Conservation (phyloP, 805 yeast genomes). For the Monosporozyma solicola region DNA sequence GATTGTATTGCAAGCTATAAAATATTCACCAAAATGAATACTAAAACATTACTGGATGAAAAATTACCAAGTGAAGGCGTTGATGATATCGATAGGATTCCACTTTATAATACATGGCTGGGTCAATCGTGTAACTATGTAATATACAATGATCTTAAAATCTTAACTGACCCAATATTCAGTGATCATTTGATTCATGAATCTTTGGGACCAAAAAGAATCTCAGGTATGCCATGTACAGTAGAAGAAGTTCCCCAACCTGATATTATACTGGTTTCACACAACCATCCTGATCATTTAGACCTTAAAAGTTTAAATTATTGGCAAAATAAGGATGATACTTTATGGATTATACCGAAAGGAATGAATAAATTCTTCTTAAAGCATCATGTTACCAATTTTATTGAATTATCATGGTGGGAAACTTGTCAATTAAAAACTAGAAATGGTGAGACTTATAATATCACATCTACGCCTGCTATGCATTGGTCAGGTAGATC, state of each 20-base stretch:
- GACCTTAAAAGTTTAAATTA: conserved; percentile 51
- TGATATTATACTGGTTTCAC: conserved; percentile 72
- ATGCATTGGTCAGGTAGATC: conserved; percentile 95
- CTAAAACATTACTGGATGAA: neutral
- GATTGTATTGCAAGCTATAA: neutral
- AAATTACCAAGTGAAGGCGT: neutral
- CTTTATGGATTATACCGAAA: conserved; percentile 80
- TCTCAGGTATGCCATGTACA: conserved; percentile 66
- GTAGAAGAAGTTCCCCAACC: conserved; percentile 57
- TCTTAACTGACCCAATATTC: conserved; percentile 82
- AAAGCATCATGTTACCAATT: conserved; percentile 48
- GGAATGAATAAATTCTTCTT: conserved; percentile 61
- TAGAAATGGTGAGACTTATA: conserved; percentile 44
- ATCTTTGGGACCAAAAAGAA: conserved; percentile 71
- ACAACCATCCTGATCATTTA: conserved; percentile 92
- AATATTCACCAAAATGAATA: neutral
- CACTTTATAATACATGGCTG: conserved; percentile 61
- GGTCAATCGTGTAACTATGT: conserved; percentile 84
- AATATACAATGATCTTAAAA: conserved; percentile 60
- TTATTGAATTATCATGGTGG: conserved; percentile 92
- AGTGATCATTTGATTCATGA: conserved; percentile 52
- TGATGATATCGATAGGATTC: neutral
- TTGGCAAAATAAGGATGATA: conserved; percentile 17
- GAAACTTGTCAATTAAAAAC: conserved; percentile 41
- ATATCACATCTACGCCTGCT: conserved; percentile 83